Evolutionary conservation across 2,329 filamentous ascomycete species (phyloP).

Genomic region (Lecanosticta acicola): DNA sequence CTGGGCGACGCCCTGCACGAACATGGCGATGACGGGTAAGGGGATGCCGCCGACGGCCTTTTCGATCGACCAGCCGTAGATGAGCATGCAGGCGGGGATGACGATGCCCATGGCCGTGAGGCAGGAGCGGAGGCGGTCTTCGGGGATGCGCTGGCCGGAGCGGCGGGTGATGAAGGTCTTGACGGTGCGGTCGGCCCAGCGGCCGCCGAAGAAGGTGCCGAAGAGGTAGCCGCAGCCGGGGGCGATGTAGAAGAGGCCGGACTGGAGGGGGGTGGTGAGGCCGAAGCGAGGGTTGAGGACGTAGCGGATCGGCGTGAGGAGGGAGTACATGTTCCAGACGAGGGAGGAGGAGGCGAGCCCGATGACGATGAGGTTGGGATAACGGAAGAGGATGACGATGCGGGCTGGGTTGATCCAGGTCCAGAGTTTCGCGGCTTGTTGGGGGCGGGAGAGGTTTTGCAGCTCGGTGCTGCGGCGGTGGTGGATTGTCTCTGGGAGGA

Average conservation of each 20-base stretch:
- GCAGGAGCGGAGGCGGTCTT: conserved; percentile 60
- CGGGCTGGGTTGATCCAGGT: conserved; percentile 62
- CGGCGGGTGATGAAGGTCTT: conserved; percentile 58
- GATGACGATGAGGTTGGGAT: conserved; percentile 62
- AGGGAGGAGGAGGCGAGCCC: conserved; percentile 57
- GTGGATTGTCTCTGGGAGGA: conserved; percentile 69
- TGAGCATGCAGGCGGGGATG: conserved; percentile 57
- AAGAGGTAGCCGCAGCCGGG: conserved; percentile 65
- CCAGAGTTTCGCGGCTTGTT: conserved; percentile 49
- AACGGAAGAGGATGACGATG: conserved; percentile 58
- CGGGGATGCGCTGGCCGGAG: conserved; percentile 54
- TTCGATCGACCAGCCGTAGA: conserved; percentile 63
- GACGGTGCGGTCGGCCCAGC: conserved; percentile 63
- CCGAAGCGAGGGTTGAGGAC: conserved; percentile 69
- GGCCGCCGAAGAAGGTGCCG: conserved; percentile 66
- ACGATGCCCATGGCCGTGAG: conserved; percentile 52
- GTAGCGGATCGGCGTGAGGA: conserved; percentile 46
- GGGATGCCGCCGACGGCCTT: conserved; percentile 51
- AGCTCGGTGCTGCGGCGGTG: conserved; percentile 59
- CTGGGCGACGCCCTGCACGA: conserved; percentile 67
- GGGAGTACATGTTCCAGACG: conserved; percentile 71
- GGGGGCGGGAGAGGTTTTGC: conserved; percentile 44
- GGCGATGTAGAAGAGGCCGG: conserved; percentile 67
- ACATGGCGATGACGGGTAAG: conserved; percentile 66
- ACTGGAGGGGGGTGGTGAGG: conserved; percentile 60